These are phyloP conservation scores for Asterophora lycoperdoides DNA, from an alignment of 768 basidiomycete species.

Conservation along the genomic window DNA sequence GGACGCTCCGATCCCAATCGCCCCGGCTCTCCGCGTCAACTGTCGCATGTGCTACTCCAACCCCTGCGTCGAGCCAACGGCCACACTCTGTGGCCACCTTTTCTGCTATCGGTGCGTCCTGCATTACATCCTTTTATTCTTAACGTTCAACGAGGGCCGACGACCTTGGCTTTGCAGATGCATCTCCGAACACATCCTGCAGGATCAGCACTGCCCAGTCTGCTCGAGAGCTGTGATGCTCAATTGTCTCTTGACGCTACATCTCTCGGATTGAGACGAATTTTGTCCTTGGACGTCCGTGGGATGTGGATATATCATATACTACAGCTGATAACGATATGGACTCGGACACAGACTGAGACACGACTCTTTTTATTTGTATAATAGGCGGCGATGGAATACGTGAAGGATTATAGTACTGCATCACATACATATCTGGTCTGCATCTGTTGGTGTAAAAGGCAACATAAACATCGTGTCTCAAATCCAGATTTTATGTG, in stretches of 20 bases:
- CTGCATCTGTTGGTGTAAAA: no score
- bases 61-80: conserved; percentile 49
- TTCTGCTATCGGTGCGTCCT: conserved; percentile 51
- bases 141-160: neutral
- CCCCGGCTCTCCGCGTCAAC: conserved; percentile 28
- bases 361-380: no score
- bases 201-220: neutral
- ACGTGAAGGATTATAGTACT: no score
- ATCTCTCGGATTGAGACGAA: conserved; percentile 1
- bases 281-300: no score
- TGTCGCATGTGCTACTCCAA: conserved; percentile 49
- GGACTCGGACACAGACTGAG: no score
- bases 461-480: conserved; percentile 41
- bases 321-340: no score
- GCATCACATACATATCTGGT: no score
- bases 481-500: no score
- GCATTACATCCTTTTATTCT: neutral
- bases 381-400: no score
- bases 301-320: no score
- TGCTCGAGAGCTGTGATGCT: conserved; percentile 3
- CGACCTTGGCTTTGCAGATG: neutral
- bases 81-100: conserved; percentile 59
- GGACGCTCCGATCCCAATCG: neutral
- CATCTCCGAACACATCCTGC: conserved; percentile 4
- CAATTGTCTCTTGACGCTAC: conserved; percentile 1